phyloP scores from a whole-genome alignment of 352 stramenopile species.

The Pythium phragmiticola region DNA sequence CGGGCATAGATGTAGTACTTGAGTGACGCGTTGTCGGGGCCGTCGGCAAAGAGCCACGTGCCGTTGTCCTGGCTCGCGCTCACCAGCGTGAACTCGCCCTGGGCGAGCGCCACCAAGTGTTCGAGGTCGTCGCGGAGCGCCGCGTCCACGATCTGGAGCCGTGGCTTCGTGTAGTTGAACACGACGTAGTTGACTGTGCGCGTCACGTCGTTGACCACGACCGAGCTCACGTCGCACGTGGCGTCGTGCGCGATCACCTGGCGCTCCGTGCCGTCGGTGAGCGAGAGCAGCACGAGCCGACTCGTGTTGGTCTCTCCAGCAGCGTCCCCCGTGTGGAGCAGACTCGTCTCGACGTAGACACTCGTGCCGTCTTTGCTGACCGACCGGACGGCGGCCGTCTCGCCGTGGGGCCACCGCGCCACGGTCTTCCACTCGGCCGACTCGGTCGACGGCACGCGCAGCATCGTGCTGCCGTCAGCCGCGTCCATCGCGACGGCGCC shows the following conservation, averaged over 20 bases:
- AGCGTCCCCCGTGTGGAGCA: conserved; percentile 26
- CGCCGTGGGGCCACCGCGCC: conserved; percentile 38
- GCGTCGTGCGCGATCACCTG: conserved; percentile 34
- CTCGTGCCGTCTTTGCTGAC: conserved; percentile 34
- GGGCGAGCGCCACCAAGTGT: conserved; percentile 17
- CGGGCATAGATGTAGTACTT: conserved; percentile 51
- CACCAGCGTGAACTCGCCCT: conserved; percentile 33
- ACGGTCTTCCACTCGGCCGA: conserved; percentile 32
- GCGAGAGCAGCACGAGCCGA: conserved; percentile 42
- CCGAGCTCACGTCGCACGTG: conserved; percentile 28
- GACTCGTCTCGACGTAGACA: conserved; percentile 40
- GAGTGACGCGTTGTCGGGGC: conserved; percentile 60
- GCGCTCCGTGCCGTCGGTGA: conserved; percentile 30
- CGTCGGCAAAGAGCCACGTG: conserved; percentile 54
- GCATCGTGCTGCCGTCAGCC: conserved; percentile 27
- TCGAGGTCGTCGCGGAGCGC: conserved; percentile 33
- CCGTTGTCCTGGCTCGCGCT: conserved; percentile 43
- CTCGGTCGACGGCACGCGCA: conserved; percentile 30
- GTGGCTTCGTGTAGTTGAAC: conserved; percentile 41
- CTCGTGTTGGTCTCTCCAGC: conserved; percentile 31
- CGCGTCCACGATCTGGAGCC: conserved; percentile 34
- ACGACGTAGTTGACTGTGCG: conserved; percentile 27
- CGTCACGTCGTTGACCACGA: conserved; percentile 33
- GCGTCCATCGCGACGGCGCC: conserved; percentile 13
- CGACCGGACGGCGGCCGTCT: conserved; percentile 25